Evolutionary conservation across 371 early-diverging fungal species (phyloP).

Genomic region (Actinomucor elegans): DNA sequence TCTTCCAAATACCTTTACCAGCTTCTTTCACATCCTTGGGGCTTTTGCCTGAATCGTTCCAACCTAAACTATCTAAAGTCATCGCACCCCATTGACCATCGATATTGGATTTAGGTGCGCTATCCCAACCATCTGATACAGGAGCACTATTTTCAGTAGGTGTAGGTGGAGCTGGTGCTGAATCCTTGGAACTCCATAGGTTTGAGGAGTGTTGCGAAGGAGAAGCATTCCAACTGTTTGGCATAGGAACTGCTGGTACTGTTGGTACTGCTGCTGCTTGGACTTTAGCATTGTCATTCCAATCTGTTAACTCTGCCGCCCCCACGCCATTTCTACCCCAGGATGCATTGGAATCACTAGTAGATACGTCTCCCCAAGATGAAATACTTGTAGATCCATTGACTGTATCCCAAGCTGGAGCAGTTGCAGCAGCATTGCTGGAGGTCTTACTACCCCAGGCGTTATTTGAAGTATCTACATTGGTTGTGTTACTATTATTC

Average conservation of each 20-base stretch:
- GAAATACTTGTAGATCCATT: neutral
- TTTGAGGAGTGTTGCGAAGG: too few relatives aligned
- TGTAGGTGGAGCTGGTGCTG: neutral
- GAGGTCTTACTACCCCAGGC: neutral
- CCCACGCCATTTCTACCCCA: too few relatives aligned
- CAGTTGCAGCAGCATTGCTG: neutral
- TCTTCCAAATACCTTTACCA: conserved; percentile 65
- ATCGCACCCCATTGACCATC: conserved; percentile 17
- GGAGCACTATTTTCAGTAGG: too few relatives aligned
- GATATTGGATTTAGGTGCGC: neutral
- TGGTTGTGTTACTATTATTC: neutral
- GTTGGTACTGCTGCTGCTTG: too few relatives aligned
- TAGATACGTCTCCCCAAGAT: too few relatives aligned
- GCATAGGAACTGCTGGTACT: too few relatives aligned
- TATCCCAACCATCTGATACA: conserved; percentile 3
- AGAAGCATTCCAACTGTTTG: too few relatives aligned
- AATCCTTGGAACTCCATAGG: neutral
- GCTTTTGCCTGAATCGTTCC: conserved; percentile 8
- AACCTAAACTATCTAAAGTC: conserved; percentile 19
- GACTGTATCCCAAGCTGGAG: neutral
- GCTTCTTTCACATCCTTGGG: conserved; percentile 30
- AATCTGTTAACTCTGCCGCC: too few relatives aligned
- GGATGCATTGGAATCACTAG: too few relatives aligned
- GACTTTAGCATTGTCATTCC: neutral
- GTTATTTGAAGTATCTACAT: neutral